Base-by-base conservation (phyloP, 192 early-diverging fungal genomes). In the Thamnidium elegans region DNA sequence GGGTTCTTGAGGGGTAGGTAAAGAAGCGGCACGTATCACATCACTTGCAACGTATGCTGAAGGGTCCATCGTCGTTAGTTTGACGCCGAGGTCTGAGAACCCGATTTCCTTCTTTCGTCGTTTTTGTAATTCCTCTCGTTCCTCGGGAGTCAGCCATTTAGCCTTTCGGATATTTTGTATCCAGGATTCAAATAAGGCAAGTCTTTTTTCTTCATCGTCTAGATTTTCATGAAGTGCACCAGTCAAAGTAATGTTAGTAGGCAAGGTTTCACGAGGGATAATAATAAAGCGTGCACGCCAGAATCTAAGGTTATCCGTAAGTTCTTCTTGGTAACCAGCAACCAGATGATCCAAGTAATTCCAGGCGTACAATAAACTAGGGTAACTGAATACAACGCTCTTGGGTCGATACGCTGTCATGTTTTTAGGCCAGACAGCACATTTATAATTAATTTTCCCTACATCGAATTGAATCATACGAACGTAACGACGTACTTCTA, bases 261-360 rank as follows among this genome's bases (percentile, higher is more conserved):
- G 80, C 13, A 90, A 66, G 30, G 74, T 69, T 59, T 94, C 91
- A 19, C 84, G 58, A 2, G 97, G 97, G 46, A 98, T 90, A 23
- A 99, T 72, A 26, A 97, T 78, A 70, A 96, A 98, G 3, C 97
- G 81, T 0, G 93, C 84, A 8, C 95, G 78, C 92, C 92, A 96
- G 74, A 90, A 99, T 61, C 87, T 79, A 10, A 93, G 64, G 13
- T 84, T 78, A 59, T 94, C 91, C 0, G 82, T 92, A 51, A 94
- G 77, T 21, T 88, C 87, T 26, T 91, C 86, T 66, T 90, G 87
- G 62, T 92, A 89, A 36, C 95, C 95, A 17, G 90, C 81, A n/a
- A 97, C 88, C 26, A 95, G 76, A 56, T 90, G 88, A 73, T 99
- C 97, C 26, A 97, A 78, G 46, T 89, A 92, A 66, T 97, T 99